Evolutionary conservation across 768 basidiomycete species (phyloP).

Genomic region (Chalciporus sphaerocephalus): DNA sequence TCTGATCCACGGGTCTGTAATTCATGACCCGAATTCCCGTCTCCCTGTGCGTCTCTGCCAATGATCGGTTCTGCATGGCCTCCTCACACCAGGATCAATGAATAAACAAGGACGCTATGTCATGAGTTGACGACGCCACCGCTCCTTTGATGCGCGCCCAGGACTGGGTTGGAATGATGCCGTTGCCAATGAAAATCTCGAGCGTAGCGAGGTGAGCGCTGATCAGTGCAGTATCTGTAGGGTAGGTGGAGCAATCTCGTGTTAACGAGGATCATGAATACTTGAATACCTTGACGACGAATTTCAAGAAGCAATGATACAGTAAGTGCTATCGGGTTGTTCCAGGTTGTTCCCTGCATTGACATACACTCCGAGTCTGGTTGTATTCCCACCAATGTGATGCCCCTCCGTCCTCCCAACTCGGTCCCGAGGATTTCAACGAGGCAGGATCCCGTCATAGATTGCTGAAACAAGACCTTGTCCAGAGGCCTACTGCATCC

Average conservation of each 20-base stretch:
- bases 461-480: too few species aligned
- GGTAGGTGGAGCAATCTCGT: neutral
- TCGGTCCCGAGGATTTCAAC: too few species aligned
- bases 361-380: too few species aligned
- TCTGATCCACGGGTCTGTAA: neutral
- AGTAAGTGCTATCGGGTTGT: too few species aligned
- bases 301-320: too few species aligned
- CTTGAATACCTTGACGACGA: too few species aligned
- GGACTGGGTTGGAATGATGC: neutral
- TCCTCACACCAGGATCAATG: neutral
- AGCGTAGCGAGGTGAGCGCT: neutral
- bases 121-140: neutral
- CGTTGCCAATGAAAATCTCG: neutral
- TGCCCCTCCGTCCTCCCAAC: too few species aligned
- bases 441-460: too few species aligned
- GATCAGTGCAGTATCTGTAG: neutral
- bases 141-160: neutral
- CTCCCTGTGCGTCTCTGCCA: neutral
- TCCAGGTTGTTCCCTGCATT: too few species aligned
- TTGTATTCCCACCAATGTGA: too few species aligned
- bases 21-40: neutral
- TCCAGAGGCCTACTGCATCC: too few species aligned
- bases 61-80: neutral
- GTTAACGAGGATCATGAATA: too few species aligned
- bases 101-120: neutral